These are phyloP conservation scores for Xylaria sp. DNA, from an alignment of 2,329 filamentous ascomycete genomes.

Conservation along the genomic window DNA sequence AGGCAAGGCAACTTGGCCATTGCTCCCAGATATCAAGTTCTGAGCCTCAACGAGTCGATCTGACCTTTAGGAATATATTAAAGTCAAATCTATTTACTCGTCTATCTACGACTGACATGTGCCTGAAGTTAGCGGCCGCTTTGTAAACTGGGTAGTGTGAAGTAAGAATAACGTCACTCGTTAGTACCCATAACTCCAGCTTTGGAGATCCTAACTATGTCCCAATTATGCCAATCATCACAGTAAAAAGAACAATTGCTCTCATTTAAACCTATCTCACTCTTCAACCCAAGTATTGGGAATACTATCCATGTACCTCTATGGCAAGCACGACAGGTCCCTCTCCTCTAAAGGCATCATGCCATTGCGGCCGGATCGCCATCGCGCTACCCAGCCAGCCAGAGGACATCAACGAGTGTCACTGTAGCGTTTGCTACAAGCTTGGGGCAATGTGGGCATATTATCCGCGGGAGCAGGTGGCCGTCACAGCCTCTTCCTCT, in stretches of 20 bases:
- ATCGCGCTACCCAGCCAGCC: conserved; percentile 35
- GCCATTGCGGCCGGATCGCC: conserved; percentile 42
- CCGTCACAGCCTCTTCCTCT: conserved; percentile 15
- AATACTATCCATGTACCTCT: background rate
- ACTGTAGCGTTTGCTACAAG: conserved; percentile 42
- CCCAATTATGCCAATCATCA: background rate
- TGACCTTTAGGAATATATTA: too few relatives aligned
- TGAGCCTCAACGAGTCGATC: background rate
- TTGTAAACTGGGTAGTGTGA: background rate
- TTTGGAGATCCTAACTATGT: background rate
- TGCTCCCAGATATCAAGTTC: background rate
- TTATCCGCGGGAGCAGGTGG: conserved; percentile 29
- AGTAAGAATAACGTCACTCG: conserved; percentile 15
- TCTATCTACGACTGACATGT: background rate
- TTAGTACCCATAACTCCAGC: conserved; percentile 1
- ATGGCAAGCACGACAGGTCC: conserved; percentile 16
- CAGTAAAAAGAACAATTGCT: background rate
- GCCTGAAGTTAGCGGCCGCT: background rate
- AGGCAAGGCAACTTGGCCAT: background rate
- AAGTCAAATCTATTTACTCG: background rate
- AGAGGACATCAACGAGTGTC: conserved; percentile 40
- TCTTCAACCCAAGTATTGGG: background rate
- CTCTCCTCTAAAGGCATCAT: conserved; percentile 22
- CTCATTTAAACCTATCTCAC: background rate
- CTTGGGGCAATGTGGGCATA: conserved; percentile 43